A percentile compares a stretch with the other conserved stretches of the same genome.
phyloP scores from a whole-genome alignment of 169 alveolate species.

The Eimeria zaria region DNA sequence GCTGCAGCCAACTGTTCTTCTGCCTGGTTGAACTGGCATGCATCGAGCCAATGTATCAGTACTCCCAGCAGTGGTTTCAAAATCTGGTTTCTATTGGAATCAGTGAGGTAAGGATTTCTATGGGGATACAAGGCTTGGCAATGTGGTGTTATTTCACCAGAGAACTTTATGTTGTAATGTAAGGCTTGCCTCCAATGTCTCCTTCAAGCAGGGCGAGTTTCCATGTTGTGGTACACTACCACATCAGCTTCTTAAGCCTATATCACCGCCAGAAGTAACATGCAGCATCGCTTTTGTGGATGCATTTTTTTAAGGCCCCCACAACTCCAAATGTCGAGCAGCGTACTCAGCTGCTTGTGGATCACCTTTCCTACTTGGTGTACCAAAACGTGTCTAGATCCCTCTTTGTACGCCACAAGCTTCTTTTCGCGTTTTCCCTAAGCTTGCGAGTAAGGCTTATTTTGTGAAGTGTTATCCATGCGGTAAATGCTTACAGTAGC shows the following conservation, averaged over 20 bases:
- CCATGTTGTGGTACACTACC: background rate
- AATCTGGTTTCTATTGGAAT: slow-evolving; percentile 94
- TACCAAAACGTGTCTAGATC: slow-evolving; percentile 93
- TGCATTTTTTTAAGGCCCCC: slow-evolving; percentile 94
- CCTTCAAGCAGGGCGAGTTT: background rate
- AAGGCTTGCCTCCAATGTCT: background rate
- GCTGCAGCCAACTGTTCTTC: slow-evolving; percentile 97
- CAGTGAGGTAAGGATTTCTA: slow-evolving; percentile 85
- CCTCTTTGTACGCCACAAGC: slow-evolving; percentile 94
- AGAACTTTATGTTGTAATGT: too few relatives aligned
- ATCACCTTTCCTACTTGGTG: slow-evolving; percentile 86
- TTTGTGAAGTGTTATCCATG: background rate
- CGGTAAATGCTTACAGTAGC: background rate
- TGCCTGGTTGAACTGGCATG: slow-evolving; percentile 95
- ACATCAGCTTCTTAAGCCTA: background rate
- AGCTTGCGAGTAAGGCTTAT: slow-evolving; percentile 85
- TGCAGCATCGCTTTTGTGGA: slow-evolving; percentile 92
- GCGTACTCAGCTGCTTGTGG: slow-evolving; percentile 86
- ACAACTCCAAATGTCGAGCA: slow-evolving; percentile 97
- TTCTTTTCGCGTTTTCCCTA: slow-evolving; percentile 94
- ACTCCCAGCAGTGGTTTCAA: slow-evolving; percentile 97
- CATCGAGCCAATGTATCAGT: slow-evolving; percentile 98
- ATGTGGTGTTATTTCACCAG: background rate
- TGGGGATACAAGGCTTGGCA: background rate
- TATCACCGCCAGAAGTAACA: background rate